These are phyloP conservation scores for Scytalidium lignicola DNA, from an alignment of 2,329 filamentous ascomycete species.

Conservation along the genomic window DNA sequence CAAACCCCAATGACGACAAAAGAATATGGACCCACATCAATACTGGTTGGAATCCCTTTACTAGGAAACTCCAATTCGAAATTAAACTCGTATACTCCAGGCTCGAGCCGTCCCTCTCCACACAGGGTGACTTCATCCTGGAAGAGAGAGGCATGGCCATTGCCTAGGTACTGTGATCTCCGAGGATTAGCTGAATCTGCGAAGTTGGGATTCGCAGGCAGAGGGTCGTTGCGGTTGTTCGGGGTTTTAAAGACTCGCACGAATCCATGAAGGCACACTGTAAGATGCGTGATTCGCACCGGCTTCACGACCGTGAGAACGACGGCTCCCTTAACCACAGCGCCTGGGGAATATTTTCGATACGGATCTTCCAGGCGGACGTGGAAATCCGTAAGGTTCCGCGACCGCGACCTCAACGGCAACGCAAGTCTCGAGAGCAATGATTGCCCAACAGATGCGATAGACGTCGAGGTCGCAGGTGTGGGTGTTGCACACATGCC, in stretches of 20 bases:
- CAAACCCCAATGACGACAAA: background rate
- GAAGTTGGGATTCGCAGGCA: conserved; percentile 31
- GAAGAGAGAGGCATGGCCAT: conserved; percentile 75
- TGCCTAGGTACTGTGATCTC: conserved; percentile 58
- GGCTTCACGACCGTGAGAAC: conserved; percentile 69
- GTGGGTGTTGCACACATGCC: conserved; percentile 29
- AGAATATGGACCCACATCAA: conserved; percentile 64
- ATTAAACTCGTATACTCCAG: conserved; percentile 74
- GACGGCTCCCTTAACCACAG: conserved; percentile 67
- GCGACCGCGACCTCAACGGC: conserved; percentile 40
- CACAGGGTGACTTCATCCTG: conserved; percentile 78
- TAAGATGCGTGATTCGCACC: conserved; percentile 72
- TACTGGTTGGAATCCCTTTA: conserved; percentile 76
- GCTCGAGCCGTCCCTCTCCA: conserved; percentile 69
- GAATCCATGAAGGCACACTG: conserved; percentile 71
- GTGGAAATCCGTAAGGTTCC: conserved; percentile 73
- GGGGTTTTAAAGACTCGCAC: conserved; percentile 70
- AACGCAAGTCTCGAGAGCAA: conserved; percentile 38
- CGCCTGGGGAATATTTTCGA: conserved; percentile 69
- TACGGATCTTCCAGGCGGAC: conserved; percentile 73
- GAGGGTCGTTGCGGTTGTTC: conserved; percentile 48
- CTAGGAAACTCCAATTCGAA: conserved; percentile 68
- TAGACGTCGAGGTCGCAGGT: conserved; percentile 16
- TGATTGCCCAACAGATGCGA: conserved; percentile 21
- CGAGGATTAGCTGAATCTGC: conserved; percentile 31